These are phyloP conservation scores for Cyamopsis tetragonoloba DNA, from an alignment of 306 rosid species.

Conservation along the genomic window DNA sequence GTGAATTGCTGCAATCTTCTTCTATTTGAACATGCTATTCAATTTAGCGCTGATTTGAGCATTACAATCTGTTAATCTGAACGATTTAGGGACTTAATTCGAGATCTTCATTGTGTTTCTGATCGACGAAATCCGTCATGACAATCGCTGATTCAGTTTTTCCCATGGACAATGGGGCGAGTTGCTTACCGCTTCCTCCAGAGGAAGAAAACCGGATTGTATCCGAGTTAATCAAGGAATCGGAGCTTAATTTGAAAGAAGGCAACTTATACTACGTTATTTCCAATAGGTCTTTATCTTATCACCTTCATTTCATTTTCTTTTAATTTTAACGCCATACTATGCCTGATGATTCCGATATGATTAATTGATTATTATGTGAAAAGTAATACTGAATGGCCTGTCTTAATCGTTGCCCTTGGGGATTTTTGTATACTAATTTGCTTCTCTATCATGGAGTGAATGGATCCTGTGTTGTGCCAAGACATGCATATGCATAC, in stretches of 20 bases:
- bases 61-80: conserved; percentile 2
- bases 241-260: conserved; percentile 80
- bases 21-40: background rate
- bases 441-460: conserved; percentile 1
- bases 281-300: conserved; percentile 56
- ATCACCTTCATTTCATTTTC: background rate
- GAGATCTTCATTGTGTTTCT: conserved; percentile 33
- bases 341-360: conserved; percentile 9
- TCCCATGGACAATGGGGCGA: conserved; percentile 62
- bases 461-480: conserved; percentile 19
- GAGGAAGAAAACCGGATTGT: conserved; percentile 83
- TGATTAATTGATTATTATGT: conserved; percentile 2
- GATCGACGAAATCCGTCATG: conserved; percentile 37
- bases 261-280: conserved; percentile 70
- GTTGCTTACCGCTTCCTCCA: conserved; percentile 65
- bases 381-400: background rate
- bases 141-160: conserved; percentile 71
- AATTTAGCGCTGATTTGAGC: conserved; percentile 3
- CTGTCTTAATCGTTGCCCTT: background rate
- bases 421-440: background rate
- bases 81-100: conserved; percentile 20
- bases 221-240: conserved; percentile 49
- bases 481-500: background rate
- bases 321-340: background rate
- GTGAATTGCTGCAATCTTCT: conserved; percentile 22